A percentile compares a stretch with the other conserved stretches of the same genome.
These are phyloP conservation scores for Eucalyptus curtisii DNA, from an alignment of 345 rosid species.

Conservation along the genomic window DNA sequence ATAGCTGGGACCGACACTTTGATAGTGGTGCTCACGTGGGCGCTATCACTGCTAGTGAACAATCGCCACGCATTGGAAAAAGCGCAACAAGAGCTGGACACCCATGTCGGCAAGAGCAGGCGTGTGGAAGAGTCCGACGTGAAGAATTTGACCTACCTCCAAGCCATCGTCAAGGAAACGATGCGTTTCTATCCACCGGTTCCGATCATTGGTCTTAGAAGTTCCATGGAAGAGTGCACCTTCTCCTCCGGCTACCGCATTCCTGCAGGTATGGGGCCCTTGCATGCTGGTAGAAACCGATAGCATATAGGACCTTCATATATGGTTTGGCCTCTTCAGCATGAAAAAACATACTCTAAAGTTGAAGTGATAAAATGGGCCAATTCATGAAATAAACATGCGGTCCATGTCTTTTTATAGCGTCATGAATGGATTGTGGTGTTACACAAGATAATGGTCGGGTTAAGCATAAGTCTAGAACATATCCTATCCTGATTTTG, in stretches of 20 bases:
- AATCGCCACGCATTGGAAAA: conserved; percentile 3
- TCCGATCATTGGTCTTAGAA: background rate
- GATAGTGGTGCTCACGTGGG: conserved; percentile 14
- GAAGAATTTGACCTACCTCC: conserved; percentile 1
- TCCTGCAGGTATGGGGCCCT: background rate
- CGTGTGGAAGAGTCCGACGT: conserved; percentile 12
- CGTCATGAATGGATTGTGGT: background rate
- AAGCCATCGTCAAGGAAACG: background rate
- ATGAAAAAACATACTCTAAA: background rate
- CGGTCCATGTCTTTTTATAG: background rate
- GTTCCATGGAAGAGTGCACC: conserved; percentile 6
- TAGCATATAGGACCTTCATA: background rate
- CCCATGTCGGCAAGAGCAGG: conserved; percentile 7
- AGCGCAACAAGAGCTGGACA: conserved; percentile 14
- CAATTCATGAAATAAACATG: background rate
- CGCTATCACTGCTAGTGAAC: conserved; percentile 19
- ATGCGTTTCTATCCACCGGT: conserved; percentile 6
- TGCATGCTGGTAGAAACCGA: background rate
- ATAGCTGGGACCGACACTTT: background rate
- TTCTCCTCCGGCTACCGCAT: conserved; percentile 4
- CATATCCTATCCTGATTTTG: background rate
- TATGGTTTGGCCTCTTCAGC: background rate
- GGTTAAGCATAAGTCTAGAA: background rate
- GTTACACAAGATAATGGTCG: background rate
- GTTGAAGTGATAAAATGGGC: background rate